Base-by-base conservation (phyloP, 2,329 filamentous ascomycete genomes). In the Monilinia polystroma region DNA sequence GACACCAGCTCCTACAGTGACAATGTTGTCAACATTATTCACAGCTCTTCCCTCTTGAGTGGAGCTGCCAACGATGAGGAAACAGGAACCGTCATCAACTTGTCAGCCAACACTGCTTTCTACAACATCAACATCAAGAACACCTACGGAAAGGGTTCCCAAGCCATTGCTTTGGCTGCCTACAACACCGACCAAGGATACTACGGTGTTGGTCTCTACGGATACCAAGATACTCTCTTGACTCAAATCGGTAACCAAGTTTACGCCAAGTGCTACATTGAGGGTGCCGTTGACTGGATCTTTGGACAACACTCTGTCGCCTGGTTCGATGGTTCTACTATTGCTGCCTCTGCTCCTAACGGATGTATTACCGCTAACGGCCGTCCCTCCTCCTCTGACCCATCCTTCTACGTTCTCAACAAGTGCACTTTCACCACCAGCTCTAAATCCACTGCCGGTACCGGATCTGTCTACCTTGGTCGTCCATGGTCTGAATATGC, bases 121-220 rank as follows among this genome's bases (percentile, higher is more conserved):
- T 87, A 87, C 79, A 87, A 87, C 73, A 79, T 87, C 78, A 86
- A 87, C 73, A 77, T 86, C 4, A 80, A 79, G 60, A 85, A 85
- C 67, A 77, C 80, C n/a, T 77, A 80, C 63, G 83, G 83, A 10
- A 63, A 78, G 51, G 81, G 82, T 29, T 79, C 78, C 4, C 83
- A 85, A 70, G 83, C 81, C 16, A 77, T 87, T 58, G 85, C 85
- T 3, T 68, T 87, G 23, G 81, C 80, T 45, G 83, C 85, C 6
- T 79, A 81, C 47, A 81, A 77, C 38, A 78, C 76, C 66, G 77
- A 81, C 63, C 83, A 86, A 76, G 84, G 82, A 55, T 87, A 85
- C 77, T 87, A 87, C 70, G 84, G 78, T 52, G 83, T 82, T 68
- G 78, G 81, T 63, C 80, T 88, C 70, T 79, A 80, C 58, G 84